Percentiles rank a stretch among this genome's conserved stretches.
These are phyloP conservation scores for Cryoendolithus antarcticus DNA, from an alignment of 2,329 filamentous ascomycete species.

Conservation along the genomic window DNA sequence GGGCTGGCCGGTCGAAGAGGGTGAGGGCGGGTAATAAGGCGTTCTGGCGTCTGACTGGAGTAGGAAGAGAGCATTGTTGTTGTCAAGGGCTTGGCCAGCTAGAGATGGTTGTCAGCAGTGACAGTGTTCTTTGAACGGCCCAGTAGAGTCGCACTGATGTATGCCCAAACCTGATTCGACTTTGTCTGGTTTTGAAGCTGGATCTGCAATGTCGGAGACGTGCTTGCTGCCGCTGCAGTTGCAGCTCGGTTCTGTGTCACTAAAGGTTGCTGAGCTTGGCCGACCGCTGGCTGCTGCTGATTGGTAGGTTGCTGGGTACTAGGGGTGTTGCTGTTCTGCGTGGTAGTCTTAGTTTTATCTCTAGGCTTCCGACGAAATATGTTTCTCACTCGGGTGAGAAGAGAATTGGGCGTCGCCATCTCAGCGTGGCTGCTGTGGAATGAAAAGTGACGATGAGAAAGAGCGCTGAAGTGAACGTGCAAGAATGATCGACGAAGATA, in stretches of 20 bases:
- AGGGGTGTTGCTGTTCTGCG: background rate
- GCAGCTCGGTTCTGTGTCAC: conserved; percentile 1
- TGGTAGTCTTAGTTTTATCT: background rate
- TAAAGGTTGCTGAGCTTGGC: conserved; percentile 1
- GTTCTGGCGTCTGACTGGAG: conserved; percentile 23
- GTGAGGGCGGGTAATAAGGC: conserved; percentile 24
- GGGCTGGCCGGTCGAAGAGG: conserved; percentile 20
- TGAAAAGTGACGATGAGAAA: too few species aligned
- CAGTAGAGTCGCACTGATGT: conserved; percentile 36
- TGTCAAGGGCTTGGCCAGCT: conserved; percentile 24
- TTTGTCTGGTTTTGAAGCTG: conserved; percentile 21
- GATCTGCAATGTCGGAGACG: conserved; percentile 18
- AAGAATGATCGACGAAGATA: too few species aligned
- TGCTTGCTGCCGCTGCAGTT: conserved; percentile 10
- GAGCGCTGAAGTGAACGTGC: too few species aligned
- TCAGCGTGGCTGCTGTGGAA: too few species aligned
- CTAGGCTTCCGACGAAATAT: conserved; percentile 1
- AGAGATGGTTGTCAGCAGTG: background rate
- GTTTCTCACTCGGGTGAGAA: background rate
- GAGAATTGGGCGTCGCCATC: conserved; percentile 4
- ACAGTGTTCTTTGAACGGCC: background rate
- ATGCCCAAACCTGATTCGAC: conserved; percentile 22
- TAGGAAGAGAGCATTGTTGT: conserved; percentile 21
- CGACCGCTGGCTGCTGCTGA: conserved; percentile 3
- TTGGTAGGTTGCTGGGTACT: conserved; percentile 1